These are phyloP conservation scores for Fraxinus platypoda DNA, from an alignment of 305 asterid genomes.

Conservation along the genomic window DNA sequence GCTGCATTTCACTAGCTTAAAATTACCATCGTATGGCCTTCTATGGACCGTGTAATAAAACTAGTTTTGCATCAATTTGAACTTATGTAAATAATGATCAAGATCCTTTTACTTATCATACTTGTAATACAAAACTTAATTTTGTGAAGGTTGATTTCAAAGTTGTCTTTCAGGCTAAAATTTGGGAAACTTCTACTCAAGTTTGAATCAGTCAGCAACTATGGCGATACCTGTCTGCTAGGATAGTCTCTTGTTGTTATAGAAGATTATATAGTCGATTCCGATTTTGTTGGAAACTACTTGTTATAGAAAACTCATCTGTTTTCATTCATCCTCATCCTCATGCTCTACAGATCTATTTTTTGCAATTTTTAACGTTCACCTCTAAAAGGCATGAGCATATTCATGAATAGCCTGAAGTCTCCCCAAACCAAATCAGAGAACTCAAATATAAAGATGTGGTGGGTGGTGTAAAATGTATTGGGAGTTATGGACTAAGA, in stretches of 20 bases:
- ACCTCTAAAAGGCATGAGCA: neutral
- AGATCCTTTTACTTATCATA: slow-evolving; percentile 22
- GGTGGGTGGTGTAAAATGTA: neutral
- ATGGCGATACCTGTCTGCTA: neutral
- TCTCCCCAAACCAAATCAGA: neutral
- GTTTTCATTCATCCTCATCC: neutral
- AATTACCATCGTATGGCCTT: slow-evolving; percentile 11
- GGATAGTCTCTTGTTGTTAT: neutral
- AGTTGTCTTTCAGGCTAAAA: slow-evolving; percentile 8
- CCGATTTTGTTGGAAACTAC: neutral
- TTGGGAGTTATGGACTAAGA: neutral
- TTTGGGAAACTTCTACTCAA: neutral
- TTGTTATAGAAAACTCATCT: neutral
- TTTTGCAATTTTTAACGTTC: neutral
- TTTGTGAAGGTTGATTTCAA: slow-evolving; percentile 17
- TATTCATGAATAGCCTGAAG: neutral
- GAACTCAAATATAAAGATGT: neutral
- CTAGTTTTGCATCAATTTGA: slow-evolving; percentile 22
- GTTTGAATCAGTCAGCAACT: neutral
- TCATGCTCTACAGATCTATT: neutral
- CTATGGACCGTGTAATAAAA: slow-evolving; percentile 11
- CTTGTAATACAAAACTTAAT: slow-evolving; percentile 31
- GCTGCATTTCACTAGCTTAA: slow-evolving; percentile 15
- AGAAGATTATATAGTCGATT: neutral
- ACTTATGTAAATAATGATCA: slow-evolving; percentile 45